phyloP scores from a whole-genome alignment of 495 filamentous ascomycete genomes.

The Penicillium steckii region DNA sequence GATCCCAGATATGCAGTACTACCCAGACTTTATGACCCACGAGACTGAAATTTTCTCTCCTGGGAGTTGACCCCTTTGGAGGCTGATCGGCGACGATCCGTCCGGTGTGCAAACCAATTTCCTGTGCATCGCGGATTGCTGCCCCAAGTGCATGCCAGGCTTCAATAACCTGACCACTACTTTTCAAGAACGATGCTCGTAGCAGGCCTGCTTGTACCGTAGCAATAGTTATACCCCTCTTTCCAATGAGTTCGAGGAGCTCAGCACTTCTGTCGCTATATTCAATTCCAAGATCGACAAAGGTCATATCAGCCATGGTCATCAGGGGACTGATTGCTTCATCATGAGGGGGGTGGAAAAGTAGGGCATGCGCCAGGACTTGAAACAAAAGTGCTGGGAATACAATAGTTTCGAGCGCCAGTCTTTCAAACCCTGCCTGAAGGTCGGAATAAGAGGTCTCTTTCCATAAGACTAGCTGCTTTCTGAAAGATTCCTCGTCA shows the following conservation, averaged over 20 bases:
- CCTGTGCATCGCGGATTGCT: constrained; percentile 60
- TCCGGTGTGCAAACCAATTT: constrained; percentile 55
- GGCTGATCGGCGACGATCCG: constrained; percentile 5
- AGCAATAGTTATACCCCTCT: constrained; percentile 51
- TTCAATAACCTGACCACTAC: constrained; percentile 32
- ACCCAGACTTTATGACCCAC: constrained; percentile 46
- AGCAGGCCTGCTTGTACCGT: constrained; percentile 56
- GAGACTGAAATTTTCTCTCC: neutral
- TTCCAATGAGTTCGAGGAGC: constrained; percentile 53
- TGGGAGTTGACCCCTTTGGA: neutral
- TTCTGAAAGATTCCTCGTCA: constrained; percentile 50
- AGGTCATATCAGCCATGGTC: constrained; percentile 57
- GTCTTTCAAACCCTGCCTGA: constrained; percentile 9
- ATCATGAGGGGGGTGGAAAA: constrained; percentile 50
- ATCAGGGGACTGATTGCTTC: constrained; percentile 51
- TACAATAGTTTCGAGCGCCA: constrained; percentile 8
- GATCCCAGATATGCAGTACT: constrained; percentile 57
- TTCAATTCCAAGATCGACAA: constrained; percentile 55
- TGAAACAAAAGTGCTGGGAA: constrained; percentile 61
- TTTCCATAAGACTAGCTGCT: constrained; percentile 50
- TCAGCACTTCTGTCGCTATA: constrained; percentile 57
- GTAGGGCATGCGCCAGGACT: constrained; percentile 51
- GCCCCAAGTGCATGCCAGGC: constrained; percentile 59
- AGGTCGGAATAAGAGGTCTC: constrained; percentile 13
- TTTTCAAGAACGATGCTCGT: constrained; percentile 34